Evolutionary conservation across 371 early-diverging fungal genomes (phyloP), one percentile per base, ranked within the genome.

Genomic region (Mortierella sp.): DNA sequence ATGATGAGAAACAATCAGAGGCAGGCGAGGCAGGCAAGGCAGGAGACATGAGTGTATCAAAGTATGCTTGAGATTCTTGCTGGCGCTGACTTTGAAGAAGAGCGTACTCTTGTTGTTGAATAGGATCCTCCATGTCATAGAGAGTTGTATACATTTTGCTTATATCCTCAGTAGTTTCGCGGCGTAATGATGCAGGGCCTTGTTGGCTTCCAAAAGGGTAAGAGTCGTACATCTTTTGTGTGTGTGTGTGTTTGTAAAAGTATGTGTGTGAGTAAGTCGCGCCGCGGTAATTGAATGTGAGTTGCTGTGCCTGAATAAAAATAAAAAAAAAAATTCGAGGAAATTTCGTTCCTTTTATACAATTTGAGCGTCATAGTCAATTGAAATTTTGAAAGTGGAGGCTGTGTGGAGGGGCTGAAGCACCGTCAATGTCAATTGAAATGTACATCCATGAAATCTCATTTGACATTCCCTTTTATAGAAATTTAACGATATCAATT

Each of bases 61-160:
- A 11, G 7, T n/a, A 32, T 28, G 21, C 33, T 11, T 58, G 69
- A 10, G 38, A 33, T 10, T 50, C 16, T 19, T 32, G 52, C 5
- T 64, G 66, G 11, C 68, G 61, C 15, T 70, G 70, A 10, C 62
- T 61, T 40, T 55, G 47, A 19, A 45, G n/a, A 3, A 22, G 33
- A 22, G 52, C 4, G 43, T 62, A 76, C 19, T 76, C 70, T 16
- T 65, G 67, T 24, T 60, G 70, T 15, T 55, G 67, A 36, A 22
- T 57, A 28, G 66, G 70, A 38, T 76, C 76, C n/a, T 76, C 70
- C n/a, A 15, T 47, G 33, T 76, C 76, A 47, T 63, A 70, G 50
- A 76, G 66, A 2, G 76, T 76, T 4, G 76, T 76, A 59, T 63
- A 67, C 52, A 66, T 65, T 63, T 75, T 75, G 66, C 61, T 61